Evolutionary conservation across 345 rosid species (phyloP).

Genomic region (Linum tenue): DNA sequence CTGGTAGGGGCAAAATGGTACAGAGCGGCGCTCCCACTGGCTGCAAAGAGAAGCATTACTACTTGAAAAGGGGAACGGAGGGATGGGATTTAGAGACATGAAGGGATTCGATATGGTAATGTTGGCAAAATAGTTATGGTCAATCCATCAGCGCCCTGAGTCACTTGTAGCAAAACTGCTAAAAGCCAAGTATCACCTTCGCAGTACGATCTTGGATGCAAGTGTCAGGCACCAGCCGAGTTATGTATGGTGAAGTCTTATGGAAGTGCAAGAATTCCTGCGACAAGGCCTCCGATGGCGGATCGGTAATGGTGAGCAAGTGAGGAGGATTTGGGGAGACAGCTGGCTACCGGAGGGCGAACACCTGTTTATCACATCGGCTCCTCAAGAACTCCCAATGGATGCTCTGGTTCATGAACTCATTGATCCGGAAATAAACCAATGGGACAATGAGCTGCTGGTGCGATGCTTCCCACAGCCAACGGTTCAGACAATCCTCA

Average conservation of each 20-base stretch:
- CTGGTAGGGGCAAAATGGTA: no score
- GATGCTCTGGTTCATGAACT: no score
- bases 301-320: no score
- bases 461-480: no score
- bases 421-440: no score
- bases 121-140: background rate
- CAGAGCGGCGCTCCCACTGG: no score
- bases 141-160: background rate
- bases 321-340: no score
- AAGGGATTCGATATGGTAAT: background rate
- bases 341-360: no score
- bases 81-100: background rate
- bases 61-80: background rate
- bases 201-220: background rate
- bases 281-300: background rate
- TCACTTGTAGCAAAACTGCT: background rate
- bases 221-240: background rate
- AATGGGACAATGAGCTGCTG: no score
- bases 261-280: background rate
- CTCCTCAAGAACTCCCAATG: no score
- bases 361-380: no score
- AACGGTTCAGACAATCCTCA: no score
- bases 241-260: background rate
- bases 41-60: background rate
- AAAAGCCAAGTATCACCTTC: background rate